Evolutionary conservation across 163 green algal species (phyloP).

Genomic region (Smithsoniella earleae): DNA sequence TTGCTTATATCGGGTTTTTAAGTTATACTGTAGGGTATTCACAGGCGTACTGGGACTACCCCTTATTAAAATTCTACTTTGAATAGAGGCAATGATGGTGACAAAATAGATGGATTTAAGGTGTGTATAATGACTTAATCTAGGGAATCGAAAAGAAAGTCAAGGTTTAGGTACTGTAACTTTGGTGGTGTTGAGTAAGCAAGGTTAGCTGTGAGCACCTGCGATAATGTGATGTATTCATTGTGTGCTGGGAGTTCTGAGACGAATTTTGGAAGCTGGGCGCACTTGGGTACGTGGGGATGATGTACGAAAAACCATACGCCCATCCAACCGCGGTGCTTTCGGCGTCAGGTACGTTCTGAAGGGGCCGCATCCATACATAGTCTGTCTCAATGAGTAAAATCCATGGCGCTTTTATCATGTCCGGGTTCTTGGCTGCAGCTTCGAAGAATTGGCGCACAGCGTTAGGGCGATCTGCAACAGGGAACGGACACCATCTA

Average conservation of each 20-base stretch:
- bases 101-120: too few species aligned
- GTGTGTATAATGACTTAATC: too few species aligned
- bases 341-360: slow-evolving; percentile 33
- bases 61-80: too few species aligned
- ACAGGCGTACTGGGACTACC: too few species aligned
- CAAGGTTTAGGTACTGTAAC: neutral
- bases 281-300: slow-evolving; percentile 31
- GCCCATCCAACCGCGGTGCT: slow-evolving; percentile 13
- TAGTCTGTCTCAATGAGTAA: slow-evolving; percentile 94
- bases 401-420: slow-evolving; percentile 71
- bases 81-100: neutral
- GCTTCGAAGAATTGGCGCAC: slow-evolving; percentile 74
- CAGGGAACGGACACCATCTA: slow-evolving; percentile 88
- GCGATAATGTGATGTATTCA: neutral
- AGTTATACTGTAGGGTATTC: too few species aligned
- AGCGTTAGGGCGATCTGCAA: slow-evolving; percentile 81
- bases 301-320: slow-evolving; percentile 58
- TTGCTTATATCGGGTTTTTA: too few species aligned
- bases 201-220: neutral
- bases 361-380: slow-evolving; percentile 77
- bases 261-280: neutral
- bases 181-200: neutral
- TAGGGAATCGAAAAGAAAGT: neutral
- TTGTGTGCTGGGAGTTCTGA: neutral
- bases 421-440: slow-evolving; percentile 41